Base-by-base conservation (phyloP, 345 rosid species). In the Carallia pectinifolia region DNA sequence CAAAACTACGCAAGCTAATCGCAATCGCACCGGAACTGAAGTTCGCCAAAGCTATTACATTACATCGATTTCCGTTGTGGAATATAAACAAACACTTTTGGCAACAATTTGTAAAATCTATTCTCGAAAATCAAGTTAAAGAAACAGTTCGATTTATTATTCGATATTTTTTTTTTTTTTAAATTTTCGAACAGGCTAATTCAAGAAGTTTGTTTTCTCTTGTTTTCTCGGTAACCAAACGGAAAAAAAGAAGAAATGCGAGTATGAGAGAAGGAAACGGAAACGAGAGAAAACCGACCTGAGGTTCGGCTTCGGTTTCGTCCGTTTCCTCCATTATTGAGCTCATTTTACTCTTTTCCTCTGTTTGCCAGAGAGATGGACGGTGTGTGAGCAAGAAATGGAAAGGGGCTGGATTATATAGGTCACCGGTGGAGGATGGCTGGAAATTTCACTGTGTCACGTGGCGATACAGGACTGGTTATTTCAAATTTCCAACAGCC, bases 251-350 rank as follows among this genome's bases (percentile, higher is more conserved):
- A 23, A 74, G 63, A 59, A 3, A 15, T 36, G 37, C 53, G 68
- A 27, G 59, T 19, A 39, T 31, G 66, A 75, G 61, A 61, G 36
- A 53, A 30, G 16, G 10, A 34, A n/a, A 58, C 52, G 13, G 1
- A 38, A 71, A 33, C 9, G 31, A n/a, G 33, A 0, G 37, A 62
- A 64, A 72, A 59, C 13, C 19, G 44, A 90, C 96, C 96, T 92
- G 88, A 66, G 90, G 72, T 33, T 74, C 79, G 48, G 80, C 85
- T 60, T 86, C 96, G 1, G 88, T 71, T 76, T 90, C 92, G 82
- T 87, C 94, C 72, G 81, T 82, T 72, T 92, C 96, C 79, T 87
- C 86, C 85, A 77, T 77, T 66, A 47, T 47, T n/a, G 27, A 47
- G 37, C 54, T 56, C 50, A 44, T 10, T 12, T 44, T 12, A 44